Evolutionary conservation across 306 rosid species (phyloP).

Genomic region (Oxytropis ochrocephala): DNA sequence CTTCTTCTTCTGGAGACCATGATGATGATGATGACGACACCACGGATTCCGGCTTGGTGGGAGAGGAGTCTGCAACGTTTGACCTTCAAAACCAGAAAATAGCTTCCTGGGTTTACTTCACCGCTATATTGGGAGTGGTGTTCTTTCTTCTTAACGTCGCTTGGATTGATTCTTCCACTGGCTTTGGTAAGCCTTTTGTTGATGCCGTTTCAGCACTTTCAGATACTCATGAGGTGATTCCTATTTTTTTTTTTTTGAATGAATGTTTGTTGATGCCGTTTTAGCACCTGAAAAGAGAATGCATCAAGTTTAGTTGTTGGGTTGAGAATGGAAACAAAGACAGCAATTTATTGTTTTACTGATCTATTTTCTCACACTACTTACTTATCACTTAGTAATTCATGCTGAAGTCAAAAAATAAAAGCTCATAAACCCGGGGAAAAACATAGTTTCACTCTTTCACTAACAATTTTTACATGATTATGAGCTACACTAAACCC

Average conservation of each 20-base stretch:
- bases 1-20: neutral
- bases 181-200: constrained; percentile 57
- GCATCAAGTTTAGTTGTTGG: too few relatives aligned
- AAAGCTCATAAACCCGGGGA: neutral
- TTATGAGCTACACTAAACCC: neutral
- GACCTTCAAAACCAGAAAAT: constrained; percentile 57
- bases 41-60: constrained; percentile 29
- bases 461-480: neutral
- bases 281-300: too few relatives aligned
- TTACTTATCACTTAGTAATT: neutral
- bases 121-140: constrained; percentile 52
- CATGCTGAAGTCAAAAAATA: neutral
- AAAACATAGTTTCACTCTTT: neutral
- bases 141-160: constrained; percentile 48
- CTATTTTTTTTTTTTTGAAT: neutral
- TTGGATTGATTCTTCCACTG: constrained; percentile 69
- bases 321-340: too few relatives aligned
- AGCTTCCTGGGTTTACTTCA: constrained; percentile 64
- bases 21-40: constrained; percentile 2
- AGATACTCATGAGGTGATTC: constrained; percentile 57
- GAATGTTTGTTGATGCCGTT: neutral
- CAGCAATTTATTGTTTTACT: too few relatives aligned
- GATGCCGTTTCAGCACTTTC: constrained; percentile 60
- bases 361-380: too few relatives aligned
- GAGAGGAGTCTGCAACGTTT: constrained; percentile 73